Evolutionary conservation across 805 yeast genomes (phyloP), one percentile per base, ranked within the genome.

Genomic region (Debaryomyces prosopidis): DNA sequence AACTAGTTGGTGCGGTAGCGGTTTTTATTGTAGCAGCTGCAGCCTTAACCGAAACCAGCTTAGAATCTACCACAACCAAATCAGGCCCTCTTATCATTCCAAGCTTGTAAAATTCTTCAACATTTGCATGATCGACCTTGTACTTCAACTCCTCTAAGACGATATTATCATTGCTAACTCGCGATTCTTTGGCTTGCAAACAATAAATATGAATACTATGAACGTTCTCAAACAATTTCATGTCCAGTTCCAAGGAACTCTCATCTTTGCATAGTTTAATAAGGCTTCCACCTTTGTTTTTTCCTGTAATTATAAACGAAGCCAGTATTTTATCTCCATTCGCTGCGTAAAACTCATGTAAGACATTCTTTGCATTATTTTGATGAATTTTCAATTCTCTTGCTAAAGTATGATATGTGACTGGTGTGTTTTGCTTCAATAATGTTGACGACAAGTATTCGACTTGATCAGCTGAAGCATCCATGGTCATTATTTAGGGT

Each of bases 371-470:
- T 12, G 82, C 69, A 28, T 63, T 64, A 17, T 55, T 39, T 2
- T 63, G 67, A 39, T 72, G 69, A 8, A 77, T 57, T n/a, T 58
- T 57, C 42, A 75, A 52, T 6, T 62, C 63, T 37, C 80, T 60
- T 3, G 80, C 62, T 6, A 76, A 60, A 6, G 69, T 57, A 39
- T 69, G 70, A 50, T 73, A 79, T 1, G 77, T 75, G 36, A 73
- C 70, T 18, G 60, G 58, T 27, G 48, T 49, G 16, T 53, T 50
- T 3, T 57, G 43, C 42, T 56, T 51, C 45, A 64, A 52, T 14
- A 66, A 39, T 37, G 54, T 57, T n/a, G 48, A 39, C 8, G 73
- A 56, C 27, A 71, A 44, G 46, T 58, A 63, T 43, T 66, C 68
- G 18, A 63, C 60, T 47, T 69, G 66, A 18, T 47, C 46, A 31